Base-by-base conservation (phyloP, 805 yeast genomes). In the Scheffersomyces ergatensis region DNA sequence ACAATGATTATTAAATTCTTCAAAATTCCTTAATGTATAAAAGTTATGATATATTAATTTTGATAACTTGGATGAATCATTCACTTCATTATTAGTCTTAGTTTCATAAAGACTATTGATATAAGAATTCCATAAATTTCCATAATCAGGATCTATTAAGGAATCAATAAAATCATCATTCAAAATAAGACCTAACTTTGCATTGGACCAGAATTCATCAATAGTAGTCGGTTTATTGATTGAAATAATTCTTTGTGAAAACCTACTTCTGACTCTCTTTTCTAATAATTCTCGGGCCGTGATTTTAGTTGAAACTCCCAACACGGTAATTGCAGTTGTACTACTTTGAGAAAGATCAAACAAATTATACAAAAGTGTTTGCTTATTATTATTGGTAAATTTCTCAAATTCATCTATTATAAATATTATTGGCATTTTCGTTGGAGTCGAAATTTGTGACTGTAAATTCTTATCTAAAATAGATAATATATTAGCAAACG, bases 211-310 rank as follows among this genome's bases (percentile, higher is more conserved):
- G 49, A 83, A 86, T 12, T 68, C 74, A 1, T 73, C 78, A 3
- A 51, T 25, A 2, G 66, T 58, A 1, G 50, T 48, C 0, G 82
- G 70, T 37, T 80, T 80, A 19, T 77, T 76, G 27, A 89, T 67
- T 14, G 74, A 73, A 18, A 89, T 72, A 2, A 85, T 62, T 37
- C 95, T 67, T 55, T 92, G 97, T 14, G 93, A 82, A 58, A 90
- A 93, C 48, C 99, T 68, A 42, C 95, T 83, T 49, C 89, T 76
- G 0, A 93, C 98, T 53, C 99, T 74, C 55, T 92, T 93, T 55
- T 93, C 99, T 34, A 93, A 67, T 51, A 80, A 71, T 51, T 92
- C 97, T 37, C 90, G 71, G 0, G 89, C 75, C 5, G 86, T 87
- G 36, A 88, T 69, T 39, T 83, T 81, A 1, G 90, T 75, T 0